Percentiles rank a stretch among this genome's conserved stretches.
Evolutionary conservation across 208 protist species (phyloP).

Genomic region (Borovskyia barvae): DNA sequence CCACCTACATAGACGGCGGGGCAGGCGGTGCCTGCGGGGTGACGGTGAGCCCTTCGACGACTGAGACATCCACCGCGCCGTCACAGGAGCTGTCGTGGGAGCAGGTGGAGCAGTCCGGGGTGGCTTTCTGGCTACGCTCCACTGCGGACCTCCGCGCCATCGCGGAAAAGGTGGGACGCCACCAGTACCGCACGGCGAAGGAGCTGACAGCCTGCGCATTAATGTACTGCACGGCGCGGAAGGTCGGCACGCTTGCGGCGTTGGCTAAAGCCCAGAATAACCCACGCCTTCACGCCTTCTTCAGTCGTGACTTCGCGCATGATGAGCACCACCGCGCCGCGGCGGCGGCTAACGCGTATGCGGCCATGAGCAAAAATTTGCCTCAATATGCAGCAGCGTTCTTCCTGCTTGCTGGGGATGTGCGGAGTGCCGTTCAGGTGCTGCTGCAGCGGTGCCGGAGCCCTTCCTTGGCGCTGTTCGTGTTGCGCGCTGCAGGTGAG

Average conservation of each 20-base stretch:
- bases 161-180: constrained; percentile 73
- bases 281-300: constrained; percentile 82
- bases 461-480: constrained; percentile 69
- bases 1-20: constrained; percentile 17
- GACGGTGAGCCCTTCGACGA: too few species aligned
- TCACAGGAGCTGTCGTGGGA: constrained; percentile 48
- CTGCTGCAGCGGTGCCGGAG: constrained; percentile 77
- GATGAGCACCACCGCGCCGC: constrained; percentile 58
- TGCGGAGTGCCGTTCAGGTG: constrained; percentile 82
- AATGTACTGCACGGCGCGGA: constrained; percentile 86
- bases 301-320: constrained; percentile 82
- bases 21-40: neutral
- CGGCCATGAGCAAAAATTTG: constrained; percentile 86
- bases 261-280: constrained; percentile 91
- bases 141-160: constrained; percentile 52
- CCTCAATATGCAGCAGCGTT: constrained; percentile 89
- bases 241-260: constrained; percentile 79
- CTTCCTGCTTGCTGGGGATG: constrained; percentile 90
- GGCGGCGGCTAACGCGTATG: constrained; percentile 91
- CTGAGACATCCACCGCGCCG: too few species aligned
- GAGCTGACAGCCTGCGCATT: constrained; percentile 82
- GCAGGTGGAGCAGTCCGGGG: constrained; percentile 55
- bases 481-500: constrained; percentile 54
- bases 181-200: constrained; percentile 70
- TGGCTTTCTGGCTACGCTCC: constrained; percentile 71